These are phyloP conservation scores for Termitomyces heimii DNA, from an alignment of 768 basidiomycete species.

Conservation along the genomic window DNA sequence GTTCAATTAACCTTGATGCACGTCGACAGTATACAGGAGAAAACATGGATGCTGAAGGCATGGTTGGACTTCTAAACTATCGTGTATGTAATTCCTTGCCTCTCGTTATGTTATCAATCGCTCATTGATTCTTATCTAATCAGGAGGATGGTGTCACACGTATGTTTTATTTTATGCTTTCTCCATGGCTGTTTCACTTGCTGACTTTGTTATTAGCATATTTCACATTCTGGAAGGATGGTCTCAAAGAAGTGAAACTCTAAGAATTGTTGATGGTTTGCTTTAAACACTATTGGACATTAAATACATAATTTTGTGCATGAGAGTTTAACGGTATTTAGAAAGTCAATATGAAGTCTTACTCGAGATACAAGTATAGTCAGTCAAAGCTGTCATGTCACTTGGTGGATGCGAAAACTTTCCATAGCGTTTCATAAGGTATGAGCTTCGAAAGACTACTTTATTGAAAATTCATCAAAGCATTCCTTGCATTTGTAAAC, in stretches of 20 bases:
- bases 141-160: slow-evolving; percentile 80
- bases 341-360: background rate
- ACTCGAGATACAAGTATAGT: too few relatives aligned
- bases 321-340: background rate
- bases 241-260: slow-evolving; percentile 75
- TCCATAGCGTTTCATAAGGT: background rate
- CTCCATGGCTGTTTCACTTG: background rate
- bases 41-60: slow-evolving; percentile 80
- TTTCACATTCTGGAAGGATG: slow-evolving; percentile 96
- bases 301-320: background rate
- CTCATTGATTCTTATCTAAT: slow-evolving; percentile 4
- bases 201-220: slow-evolving; percentile 49
- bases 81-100: slow-evolving; percentile 41
- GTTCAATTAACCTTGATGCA: background rate
- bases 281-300: slow-evolving; percentile 8
- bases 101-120: slow-evolving; percentile 4
- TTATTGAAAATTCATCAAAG: too few relatives aligned
- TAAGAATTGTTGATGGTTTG: slow-evolving; percentile 25
- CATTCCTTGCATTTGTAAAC: too few relatives aligned
- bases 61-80: slow-evolving; percentile 95
- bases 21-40: slow-evolving; percentile 60
- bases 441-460: too few relatives aligned
- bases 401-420: background rate
- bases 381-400: background rate
- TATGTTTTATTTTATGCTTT: slow-evolving; percentile 31